These are phyloP conservation scores for Monilinia polystroma DNA, from an alignment of 2,329 filamentous ascomycete species.

Conservation along the genomic window DNA sequence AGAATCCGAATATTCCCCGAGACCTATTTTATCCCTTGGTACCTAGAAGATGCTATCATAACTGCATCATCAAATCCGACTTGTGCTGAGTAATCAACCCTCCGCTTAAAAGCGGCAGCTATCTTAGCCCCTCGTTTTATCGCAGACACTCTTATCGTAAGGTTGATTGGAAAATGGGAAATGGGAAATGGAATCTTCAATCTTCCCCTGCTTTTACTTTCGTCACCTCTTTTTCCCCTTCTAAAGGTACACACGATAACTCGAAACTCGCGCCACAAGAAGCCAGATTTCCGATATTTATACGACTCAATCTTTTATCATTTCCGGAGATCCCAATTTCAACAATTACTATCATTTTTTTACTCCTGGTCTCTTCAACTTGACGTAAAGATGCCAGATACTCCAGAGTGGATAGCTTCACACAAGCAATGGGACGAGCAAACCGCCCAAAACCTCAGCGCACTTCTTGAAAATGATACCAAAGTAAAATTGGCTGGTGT, in stretches of 20 bases:
- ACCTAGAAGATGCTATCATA: no score
- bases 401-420: conserved; percentile 21
- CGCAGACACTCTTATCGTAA: conserved; percentile 11
- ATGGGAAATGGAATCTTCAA: not conserved
- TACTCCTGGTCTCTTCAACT: not conserved
- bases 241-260: not conserved
- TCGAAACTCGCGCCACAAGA: not conserved
- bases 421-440: conserved; percentile 42
- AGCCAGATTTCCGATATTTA: not conserved
- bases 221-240: not conserved
- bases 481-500: conserved; percentile 86
- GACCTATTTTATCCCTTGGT: no score
- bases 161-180: no score
- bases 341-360: not conserved
- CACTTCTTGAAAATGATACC: conserved; percentile 67
- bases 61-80: not conserved
- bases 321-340: not conserved
- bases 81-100: not conserved
- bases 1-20: no score
- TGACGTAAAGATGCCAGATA: conserved; percentile 15
- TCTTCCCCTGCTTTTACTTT: not conserved
- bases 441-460: conserved; percentile 63
- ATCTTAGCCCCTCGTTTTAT: conserved; percentile 6
- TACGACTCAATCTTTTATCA: not conserved
- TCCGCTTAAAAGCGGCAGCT: not conserved